Evolutionary conservation across 2,329 filamentous ascomycete genomes (phyloP).

Genomic region (Sporothrix globosa): DNA sequence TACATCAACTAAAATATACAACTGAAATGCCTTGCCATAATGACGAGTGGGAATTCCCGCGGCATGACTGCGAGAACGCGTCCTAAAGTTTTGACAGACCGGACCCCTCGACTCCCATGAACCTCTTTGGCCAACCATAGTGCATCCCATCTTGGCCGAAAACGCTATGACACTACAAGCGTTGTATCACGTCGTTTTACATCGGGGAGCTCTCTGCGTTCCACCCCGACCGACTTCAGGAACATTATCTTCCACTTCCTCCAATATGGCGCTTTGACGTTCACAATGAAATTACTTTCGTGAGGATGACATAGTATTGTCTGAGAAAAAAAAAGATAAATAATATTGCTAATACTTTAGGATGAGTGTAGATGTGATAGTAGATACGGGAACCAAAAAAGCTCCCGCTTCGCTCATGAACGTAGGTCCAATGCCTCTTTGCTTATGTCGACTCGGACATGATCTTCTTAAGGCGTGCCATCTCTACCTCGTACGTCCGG

Average conservation of each 20-base stretch:
- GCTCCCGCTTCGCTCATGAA: neutral
- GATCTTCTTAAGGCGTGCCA: conserved; percentile 70
- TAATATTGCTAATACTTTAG: neutral
- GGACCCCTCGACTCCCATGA: neutral
- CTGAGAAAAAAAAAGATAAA: neutral
- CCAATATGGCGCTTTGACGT: neutral
- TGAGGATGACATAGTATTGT: neutral
- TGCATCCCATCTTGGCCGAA: no score
- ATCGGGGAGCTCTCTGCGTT: neutral
- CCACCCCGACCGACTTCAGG: neutral
- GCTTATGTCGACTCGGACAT: conserved; percentile 47
- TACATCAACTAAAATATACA: neutral
- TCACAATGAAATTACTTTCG: neutral
- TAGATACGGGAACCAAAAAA: neutral
- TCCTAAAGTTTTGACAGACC: no score
- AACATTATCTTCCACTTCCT: neutral
- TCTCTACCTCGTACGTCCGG: conserved; percentile 72
- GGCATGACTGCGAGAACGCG: no score
- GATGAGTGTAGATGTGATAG: neutral
- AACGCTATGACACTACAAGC: conserved; percentile 12
- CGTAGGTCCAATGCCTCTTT: neutral
- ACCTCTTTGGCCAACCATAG: conserved; percentile 11
- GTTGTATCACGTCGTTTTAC: neutral
- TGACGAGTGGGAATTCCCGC: no score
- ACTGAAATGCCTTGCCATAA: no score